phyloP scores from a whole-genome alignment of 2,329 filamentous ascomycete species.

The Aspergillus fischeri region DNA sequence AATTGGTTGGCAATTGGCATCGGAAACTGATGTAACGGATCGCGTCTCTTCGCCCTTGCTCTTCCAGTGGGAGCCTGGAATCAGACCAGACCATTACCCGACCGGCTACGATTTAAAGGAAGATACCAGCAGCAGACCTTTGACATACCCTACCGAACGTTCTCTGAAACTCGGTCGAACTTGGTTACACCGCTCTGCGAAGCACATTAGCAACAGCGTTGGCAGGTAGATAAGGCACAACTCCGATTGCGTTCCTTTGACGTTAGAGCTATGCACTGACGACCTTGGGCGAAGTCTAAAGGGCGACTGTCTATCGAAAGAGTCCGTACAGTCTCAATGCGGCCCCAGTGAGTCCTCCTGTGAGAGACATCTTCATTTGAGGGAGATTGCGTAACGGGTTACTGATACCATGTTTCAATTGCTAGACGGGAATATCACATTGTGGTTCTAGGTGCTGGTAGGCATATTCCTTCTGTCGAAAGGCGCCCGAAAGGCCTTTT shows the following conservation, averaged over 20 bases:
- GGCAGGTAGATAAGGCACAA: background rate
- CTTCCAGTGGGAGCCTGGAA: conserved; percentile 12
- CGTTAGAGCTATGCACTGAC: background rate
- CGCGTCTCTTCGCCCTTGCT: conserved; percentile 20
- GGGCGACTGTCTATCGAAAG: background rate
- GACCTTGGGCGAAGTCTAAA: background rate
- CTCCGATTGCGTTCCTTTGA: background rate
- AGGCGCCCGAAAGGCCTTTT: background rate
- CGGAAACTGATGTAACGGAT: conserved; percentile 22
- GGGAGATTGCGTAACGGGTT: background rate
- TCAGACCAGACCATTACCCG: conserved; percentile 5
- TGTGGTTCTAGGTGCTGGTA: conserved; percentile 76
- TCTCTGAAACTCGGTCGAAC: background rate
- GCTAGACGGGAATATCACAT: conserved; percentile 73
- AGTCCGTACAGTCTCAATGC: conserved; percentile 24
- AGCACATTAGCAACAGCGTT: background rate
- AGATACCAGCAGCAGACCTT: background rate
- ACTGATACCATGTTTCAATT: conserved; percentile 17
- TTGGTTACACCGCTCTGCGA: background rate
- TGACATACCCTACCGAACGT: background rate
- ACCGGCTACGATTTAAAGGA: background rate
- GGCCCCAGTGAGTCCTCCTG: conserved; percentile 32
- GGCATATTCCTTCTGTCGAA: conserved; percentile 13
- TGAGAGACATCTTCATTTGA: background rate
- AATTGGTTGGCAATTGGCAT: conserved; percentile 8